Base-by-base conservation (phyloP, 768 basidiomycete species). In the Pisolithus microcarpus region DNA sequence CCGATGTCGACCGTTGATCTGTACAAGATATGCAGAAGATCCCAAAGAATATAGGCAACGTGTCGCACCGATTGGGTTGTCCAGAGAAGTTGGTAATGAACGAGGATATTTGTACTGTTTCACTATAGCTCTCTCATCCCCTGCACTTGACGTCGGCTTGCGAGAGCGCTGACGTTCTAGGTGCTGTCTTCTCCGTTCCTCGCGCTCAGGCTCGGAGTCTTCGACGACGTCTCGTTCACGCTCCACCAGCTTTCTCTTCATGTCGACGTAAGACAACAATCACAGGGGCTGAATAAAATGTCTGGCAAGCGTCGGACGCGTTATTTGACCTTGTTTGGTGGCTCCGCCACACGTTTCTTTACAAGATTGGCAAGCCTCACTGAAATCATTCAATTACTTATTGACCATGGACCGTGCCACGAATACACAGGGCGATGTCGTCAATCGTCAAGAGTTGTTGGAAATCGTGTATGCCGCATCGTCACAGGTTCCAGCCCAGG, bases 121-220 rank as follows among this genome's bases (percentile, higher is more conserved):
- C 34, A 43, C 42, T 43, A 9, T 9, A 11, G 19, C 21, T 24
- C 10, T 42, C 11, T 7, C 5, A n/a, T 21, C 40, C n/a, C 16
- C 39, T 40, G 39, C 5, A 23, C 26, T 43, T 18, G 26, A 4
- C 10, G 48, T 11, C 16, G 39, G 16, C 3, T 15, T 36, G 26
- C 38, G 39, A 26, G 11, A 10, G 30, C 30, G 24, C 8, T 37
- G 24, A 5, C n/a, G 16, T 26, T 51, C 37, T 24, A 5, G 16
- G 5, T n/a, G 30, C 43, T 40, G 44, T 36, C 52, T 49, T 34
- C 64, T 65, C 45, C 60, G 57, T 63, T 70, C 68, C 56, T 79
- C 76, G 51, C 83, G 72, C 62, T 87, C 85, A 18, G 84, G 84
- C 63, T 87, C 86, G 0, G 85, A 87, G 65, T 88, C 85, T 26